A percentile compares a stretch with the other conserved stretches of the same genome.
Conservation (phyloP, 2,329 filamentous ascomycete genomes). For the Aspergillus uvarum region DNA sequence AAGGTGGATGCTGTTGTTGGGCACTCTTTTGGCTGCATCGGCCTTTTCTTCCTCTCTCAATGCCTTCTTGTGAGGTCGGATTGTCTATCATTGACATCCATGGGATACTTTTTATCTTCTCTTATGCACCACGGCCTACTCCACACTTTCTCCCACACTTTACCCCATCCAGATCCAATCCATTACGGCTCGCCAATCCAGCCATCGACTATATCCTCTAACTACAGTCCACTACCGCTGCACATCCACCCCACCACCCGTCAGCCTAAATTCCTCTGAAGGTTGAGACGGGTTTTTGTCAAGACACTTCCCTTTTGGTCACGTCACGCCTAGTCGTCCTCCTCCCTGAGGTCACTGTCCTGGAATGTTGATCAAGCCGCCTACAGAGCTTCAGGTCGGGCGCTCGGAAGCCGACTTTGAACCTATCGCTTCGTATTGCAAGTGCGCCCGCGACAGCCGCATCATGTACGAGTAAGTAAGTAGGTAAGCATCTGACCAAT, state of each 20-base stretch:
- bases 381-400: no score
- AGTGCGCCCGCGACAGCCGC: neutral
- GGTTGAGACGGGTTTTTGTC: neutral
- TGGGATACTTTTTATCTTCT: neutral
- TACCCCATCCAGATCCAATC: neutral
- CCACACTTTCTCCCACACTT: neutral
- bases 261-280: neutral
- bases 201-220: neutral
- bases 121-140: neutral
- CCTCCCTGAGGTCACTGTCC: neutral
- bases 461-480: neutral
- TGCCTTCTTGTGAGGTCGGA: neutral
- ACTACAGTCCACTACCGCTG: neutral
- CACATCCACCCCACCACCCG: neutral
- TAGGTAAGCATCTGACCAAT: neutral
- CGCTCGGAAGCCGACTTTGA: neutral
- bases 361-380: no score
- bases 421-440: neutral
- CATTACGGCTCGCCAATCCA: neutral
- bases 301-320: neutral
- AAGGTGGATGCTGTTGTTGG: neutral
- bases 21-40: neutral
- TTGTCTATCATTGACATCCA: neutral
- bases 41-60: neutral
- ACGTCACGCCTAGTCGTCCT: neutral